Base-by-base conservation (phyloP, 2,329 filamentous ascomycete species). In the Colletotrichum tofieldiae region DNA sequence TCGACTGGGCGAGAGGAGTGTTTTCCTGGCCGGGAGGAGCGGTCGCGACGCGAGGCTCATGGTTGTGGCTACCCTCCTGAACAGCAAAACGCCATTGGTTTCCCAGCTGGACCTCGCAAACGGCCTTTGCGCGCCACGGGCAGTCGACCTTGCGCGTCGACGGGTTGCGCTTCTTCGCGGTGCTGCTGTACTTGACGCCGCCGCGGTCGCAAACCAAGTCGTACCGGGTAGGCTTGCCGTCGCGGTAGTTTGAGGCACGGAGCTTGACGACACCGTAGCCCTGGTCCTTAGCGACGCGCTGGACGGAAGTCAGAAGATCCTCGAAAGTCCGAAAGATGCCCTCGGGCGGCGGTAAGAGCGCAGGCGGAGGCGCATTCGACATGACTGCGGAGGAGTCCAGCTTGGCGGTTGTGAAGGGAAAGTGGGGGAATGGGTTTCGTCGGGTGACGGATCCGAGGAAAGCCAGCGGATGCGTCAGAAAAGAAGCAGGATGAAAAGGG, bases 71-170 rank as follows among this genome's bases (percentile, higher is more conserved):
- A n/a, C 84, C 79, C 68, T 90, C 88, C 72, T 91, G 89, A 14
- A 91, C 86, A 9, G 86, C 87, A 74, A 91, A 91, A n/a, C 89
- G 87, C 89, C 89, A 91, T 79, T 90, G 89, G 73, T 91, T 90
- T 52, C 86, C 86, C 14, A 91, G 82, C 78, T 90, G 88, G 8
- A 91, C 89, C 77, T 91, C 89, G 74, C 89, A 91, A 29, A 91
- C 89, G 32, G 89, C 89, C 81, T 91, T 91, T 67, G 89, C 89
- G 64, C 88, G 87, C 82, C 89, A 91, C 14, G 89, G 89, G 68
- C 89, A 91, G 78, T 91, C 89, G 67, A 91, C 88, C 81, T 91
- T 91, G 78, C 89, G 88, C 54, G 89, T 91, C 65, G 88, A 90
- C 1, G 89, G 89, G 75, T 90, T 91, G 68, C 89, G 87, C 82